Evolutionary conservation across 306 rosid genomes (phyloP), one percentile per base, ranked within the genome.

Genomic region (Citrullus amarus): DNA sequence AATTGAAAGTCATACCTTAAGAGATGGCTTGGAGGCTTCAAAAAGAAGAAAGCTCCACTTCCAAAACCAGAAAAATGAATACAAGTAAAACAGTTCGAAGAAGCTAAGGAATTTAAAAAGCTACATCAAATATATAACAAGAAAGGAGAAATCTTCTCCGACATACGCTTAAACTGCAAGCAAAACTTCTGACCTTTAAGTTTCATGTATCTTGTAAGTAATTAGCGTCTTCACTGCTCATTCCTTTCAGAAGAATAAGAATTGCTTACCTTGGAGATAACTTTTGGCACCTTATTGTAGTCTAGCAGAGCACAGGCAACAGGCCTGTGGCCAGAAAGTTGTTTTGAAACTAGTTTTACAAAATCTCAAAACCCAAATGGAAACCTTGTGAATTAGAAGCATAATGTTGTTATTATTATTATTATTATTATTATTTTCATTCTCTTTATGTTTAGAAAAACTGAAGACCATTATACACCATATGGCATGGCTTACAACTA

Each of bases 191-290:
- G 18, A 44, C 36, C 32, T 70, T 70, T 43, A 39, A 10, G 50
- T 39, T 67, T 67, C 51, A 67, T 67, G 74, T 43, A 18, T 18
- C 74, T 39, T 39, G 36, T 44, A 28, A 48, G 58, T 22, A 43
- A n/a, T 44, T 38, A 9, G 38, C 53, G 20, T 69, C 75, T 43
- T 69, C 25, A n/a, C 30, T 22, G 7, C 57, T 3, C 4, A 14
- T 28, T 44, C 53, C 16, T 70, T 70, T 70, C 17, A 70, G 10
- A 74, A 34, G 78, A 74, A 74, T 74, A 32, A 74, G 78, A 53
- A 74, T 74, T 74, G 50, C 50, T 74, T 74, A 53, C 43, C 77
- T 72, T 72, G 60, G 59, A 48, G 16, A 51, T 28, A 72, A 72
- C 28, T 50, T 72, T 50, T 50, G 44, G 77, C 77, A 72, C 60